phyloP scores from a whole-genome alignment of 257 asterid genomes.

The Penstemon barbatus region DNA sequence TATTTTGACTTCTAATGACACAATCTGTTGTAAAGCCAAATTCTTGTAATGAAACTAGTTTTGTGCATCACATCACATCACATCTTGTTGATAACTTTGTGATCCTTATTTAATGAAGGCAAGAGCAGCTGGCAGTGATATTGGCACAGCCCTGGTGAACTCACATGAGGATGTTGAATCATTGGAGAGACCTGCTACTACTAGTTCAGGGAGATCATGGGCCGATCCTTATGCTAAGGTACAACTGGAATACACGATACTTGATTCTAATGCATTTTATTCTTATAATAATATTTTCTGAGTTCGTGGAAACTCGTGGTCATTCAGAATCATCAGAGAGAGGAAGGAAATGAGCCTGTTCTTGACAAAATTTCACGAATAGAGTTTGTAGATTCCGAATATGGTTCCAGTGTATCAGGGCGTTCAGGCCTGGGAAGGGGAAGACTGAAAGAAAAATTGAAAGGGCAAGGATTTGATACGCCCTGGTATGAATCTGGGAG shows the following conservation, averaged over 20 bases:
- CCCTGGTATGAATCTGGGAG: constrained; percentile 56
- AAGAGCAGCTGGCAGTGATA: constrained; percentile 46
- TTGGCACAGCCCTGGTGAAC: constrained; percentile 38
- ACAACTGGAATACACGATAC: constrained; percentile 3
- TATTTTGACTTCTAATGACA: not conserved
- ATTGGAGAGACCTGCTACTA: constrained; percentile 51
- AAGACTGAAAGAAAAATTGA: constrained; percentile 44
- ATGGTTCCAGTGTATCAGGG: constrained; percentile 48
- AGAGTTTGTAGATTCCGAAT: constrained; percentile 51
- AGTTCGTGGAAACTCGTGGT: constrained; percentile 43
- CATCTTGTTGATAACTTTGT: constrained; percentile 13
- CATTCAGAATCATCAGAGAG: constrained; percentile 50
- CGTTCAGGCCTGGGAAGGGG: constrained; percentile 44
- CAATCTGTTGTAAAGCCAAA: not conserved
- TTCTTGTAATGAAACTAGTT: constrained; percentile 17
- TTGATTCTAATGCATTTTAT: constrained; percentile 21
- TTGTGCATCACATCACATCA: constrained; percentile 10
- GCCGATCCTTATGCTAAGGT: constrained; percentile 60
- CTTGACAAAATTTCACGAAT: constrained; percentile 40
- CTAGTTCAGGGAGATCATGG: constrained; percentile 62
- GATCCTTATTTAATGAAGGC: constrained; percentile 48
- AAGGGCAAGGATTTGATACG: constrained; percentile 56
- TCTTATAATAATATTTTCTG: constrained; percentile 7
- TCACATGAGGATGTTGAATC: constrained; percentile 52
- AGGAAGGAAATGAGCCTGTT: constrained; percentile 44